A percentile compares a stretch with the other conserved stretches of the same genome.
phyloP scores from a whole-genome alignment of 148 eudicot genomes.

The Cornus florida region DNA sequence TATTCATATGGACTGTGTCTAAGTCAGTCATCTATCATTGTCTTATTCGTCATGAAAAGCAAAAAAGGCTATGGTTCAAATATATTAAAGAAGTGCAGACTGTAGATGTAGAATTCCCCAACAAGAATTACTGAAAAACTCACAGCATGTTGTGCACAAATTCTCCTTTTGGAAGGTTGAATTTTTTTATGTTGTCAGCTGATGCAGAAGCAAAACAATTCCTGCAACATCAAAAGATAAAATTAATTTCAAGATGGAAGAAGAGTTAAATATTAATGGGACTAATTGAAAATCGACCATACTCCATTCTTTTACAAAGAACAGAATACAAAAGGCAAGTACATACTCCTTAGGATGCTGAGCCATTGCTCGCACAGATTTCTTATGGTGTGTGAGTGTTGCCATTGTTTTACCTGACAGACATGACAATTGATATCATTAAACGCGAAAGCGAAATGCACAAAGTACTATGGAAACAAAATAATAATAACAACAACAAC shows the following conservation, averaged over 20 bases:
- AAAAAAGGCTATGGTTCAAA: not conserved
- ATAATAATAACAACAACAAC: no score
- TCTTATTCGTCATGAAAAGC: not conserved
- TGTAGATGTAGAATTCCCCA: no score
- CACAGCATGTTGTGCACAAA: constrained; percentile 99
- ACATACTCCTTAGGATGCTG: constrained; percentile 89
- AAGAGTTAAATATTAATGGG: not conserved
- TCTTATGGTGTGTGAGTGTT: constrained; percentile 92
- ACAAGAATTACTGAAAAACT: constrained; percentile 30
- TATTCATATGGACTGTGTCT: no score
- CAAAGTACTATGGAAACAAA: not conserved
- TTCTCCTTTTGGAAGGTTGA: constrained; percentile 91
- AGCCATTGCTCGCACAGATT: constrained; percentile 96
- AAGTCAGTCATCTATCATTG: not conserved
- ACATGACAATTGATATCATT: not conserved
- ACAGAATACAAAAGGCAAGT: not conserved
- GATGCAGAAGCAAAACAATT: constrained; percentile 95
- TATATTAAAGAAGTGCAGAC: no score
- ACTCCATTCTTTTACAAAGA: not conserved
- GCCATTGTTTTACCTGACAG: constrained; percentile 79
- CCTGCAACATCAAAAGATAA: constrained; percentile 43
- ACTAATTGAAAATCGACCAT: not conserved
- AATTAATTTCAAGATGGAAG: not conserved
- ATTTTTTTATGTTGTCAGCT: constrained; percentile 95
- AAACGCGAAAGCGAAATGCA: not conserved